Evolutionary conservation across 352 stramenopile genomes (phyloP).

Genomic region (Phytophthora syringae): DNA sequence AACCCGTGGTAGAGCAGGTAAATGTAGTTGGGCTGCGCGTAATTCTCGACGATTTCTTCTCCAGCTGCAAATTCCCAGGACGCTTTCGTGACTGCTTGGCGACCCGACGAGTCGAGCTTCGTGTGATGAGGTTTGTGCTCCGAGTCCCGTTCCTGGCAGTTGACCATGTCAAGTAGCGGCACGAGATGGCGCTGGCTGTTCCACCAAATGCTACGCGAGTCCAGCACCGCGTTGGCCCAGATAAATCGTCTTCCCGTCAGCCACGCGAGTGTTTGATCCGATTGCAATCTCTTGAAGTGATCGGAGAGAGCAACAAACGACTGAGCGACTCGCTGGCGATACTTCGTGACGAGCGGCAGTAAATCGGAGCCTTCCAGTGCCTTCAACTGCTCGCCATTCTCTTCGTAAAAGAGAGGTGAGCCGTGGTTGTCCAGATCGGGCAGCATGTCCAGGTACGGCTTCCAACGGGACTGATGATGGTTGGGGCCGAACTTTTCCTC

Average conservation of each 20-base stretch:
- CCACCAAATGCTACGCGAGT: slow-evolving; percentile 96
- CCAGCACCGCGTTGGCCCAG: slow-evolving; percentile 89
- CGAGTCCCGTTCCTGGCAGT: slow-evolving; percentile 70
- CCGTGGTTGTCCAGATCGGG: slow-evolving; percentile 39
- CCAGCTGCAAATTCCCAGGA: slow-evolving; percentile 67
- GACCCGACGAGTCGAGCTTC: slow-evolving; percentile 26
- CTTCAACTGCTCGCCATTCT: slow-evolving; percentile 55
- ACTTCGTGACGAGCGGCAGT: slow-evolving; percentile 38
- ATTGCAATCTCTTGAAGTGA: background rate
- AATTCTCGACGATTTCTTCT: slow-evolving; percentile 93
- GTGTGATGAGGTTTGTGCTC: slow-evolving; percentile 66
- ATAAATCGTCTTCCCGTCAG: slow-evolving; percentile 68
- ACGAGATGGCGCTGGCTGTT: slow-evolving; percentile 88
- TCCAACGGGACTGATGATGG: slow-evolving; percentile 56
- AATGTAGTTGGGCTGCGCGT: slow-evolving; percentile 94
- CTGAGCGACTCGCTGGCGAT: slow-evolving; percentile 37
- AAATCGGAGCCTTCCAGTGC: slow-evolving; percentile 57
- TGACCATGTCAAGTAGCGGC: slow-evolving; percentile 95
- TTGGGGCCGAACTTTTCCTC: slow-evolving; percentile 80
- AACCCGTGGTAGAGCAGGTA: slow-evolving; percentile 95
- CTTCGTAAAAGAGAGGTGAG: slow-evolving; percentile 64
- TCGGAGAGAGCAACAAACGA: slow-evolving; percentile 16
- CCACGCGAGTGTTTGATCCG: slow-evolving; percentile 33
- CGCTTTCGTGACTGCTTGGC: slow-evolving; percentile 72
- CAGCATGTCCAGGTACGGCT: slow-evolving; percentile 89